Base-by-base conservation (phyloP, 192 early-diverging fungal genomes). In the Coemansia javaensis region DNA sequence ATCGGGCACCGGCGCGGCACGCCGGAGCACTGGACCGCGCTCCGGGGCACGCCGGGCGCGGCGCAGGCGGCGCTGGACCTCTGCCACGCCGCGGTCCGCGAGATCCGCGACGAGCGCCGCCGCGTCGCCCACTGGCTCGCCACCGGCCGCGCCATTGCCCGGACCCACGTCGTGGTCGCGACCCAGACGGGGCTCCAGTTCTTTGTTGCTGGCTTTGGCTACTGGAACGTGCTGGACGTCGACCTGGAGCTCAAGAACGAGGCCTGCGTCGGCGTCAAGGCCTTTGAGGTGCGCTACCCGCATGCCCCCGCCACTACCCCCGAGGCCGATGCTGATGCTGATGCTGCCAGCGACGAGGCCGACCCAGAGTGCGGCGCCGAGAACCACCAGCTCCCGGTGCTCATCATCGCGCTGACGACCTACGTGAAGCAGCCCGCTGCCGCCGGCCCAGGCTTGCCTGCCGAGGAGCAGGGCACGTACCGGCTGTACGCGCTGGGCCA, bases 151-250 rank as follows among this genome's bases (percentile, higher is more conserved):
- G 70, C 48, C 18, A 31, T 25, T 18, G 40, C 51, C 5, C 58
- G 70, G 10, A 63, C 70, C 10, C 70, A 74, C 16, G 63, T 63
- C 8, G 55, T 66, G n/a, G 63, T 74, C 18, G 70, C 70, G 0
- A 74, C 63, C 14, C 70, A 74, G 51, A 39, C 50, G 27, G 54
- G 55, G 13, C 43, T 74, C 28, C 59, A 51, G 50, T 66, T 74
- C 38, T 66, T 74, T 10, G 37, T 74, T 16, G 63, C 70, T 11
- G 70, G 70, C 9, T 74, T 74, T 44, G 70, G 70, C 11, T 74
- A 66, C 51, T 74, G 70, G 70, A 74, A 66, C 50, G 48, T 66
- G 21, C 54, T 74, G 30, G 70, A 74, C 33, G 51, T 74, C 23
- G 35, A 62, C 25, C 46, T 74, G 35, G 30, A 50, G 18, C 55